A percentile compares a stretch with the other conserved stretches of the same genome.
These are phyloP conservation scores for Euryodendron excelsum DNA, from an alignment of 148 eudicot species.

Conservation along the genomic window DNA sequence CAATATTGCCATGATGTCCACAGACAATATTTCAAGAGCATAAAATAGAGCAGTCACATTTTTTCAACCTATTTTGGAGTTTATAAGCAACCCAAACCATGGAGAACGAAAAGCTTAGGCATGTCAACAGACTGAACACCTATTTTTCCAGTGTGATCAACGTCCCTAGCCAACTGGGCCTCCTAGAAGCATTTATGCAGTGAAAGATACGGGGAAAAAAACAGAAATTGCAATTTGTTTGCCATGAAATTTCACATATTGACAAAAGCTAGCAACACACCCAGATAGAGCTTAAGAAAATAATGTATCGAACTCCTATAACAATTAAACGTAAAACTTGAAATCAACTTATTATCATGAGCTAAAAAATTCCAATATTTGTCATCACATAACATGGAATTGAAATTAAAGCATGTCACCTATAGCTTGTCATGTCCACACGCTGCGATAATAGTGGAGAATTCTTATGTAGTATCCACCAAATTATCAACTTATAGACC, in stretches of 20 bases:
- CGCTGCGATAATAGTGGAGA: not conserved
- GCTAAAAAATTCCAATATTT: too few species aligned
- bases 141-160: not conserved
- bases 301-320: not conserved
- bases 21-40: not conserved
- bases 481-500: slow-evolving; percentile 1
- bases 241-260: not conserved
- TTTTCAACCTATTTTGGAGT: not conserved
- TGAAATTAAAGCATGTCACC: not conserved
- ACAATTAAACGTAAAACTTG: not conserved
- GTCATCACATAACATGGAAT: not conserved
- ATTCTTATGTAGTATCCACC: not conserved
- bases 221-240: too few species aligned
- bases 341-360: not conserved
- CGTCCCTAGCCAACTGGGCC: not conserved
- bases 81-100: not conserved
- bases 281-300: not conserved
- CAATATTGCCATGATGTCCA: not conserved
- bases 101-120: not conserved
- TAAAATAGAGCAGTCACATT: not conserved
- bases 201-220: not conserved
- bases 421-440: not conserved
- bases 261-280: not conserved
- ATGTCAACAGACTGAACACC: too few species aligned
- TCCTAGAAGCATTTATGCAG: not conserved